Base-by-base conservation (phyloP, 768 basidiomycete genomes). In the Lactifluus piperatus region DNA sequence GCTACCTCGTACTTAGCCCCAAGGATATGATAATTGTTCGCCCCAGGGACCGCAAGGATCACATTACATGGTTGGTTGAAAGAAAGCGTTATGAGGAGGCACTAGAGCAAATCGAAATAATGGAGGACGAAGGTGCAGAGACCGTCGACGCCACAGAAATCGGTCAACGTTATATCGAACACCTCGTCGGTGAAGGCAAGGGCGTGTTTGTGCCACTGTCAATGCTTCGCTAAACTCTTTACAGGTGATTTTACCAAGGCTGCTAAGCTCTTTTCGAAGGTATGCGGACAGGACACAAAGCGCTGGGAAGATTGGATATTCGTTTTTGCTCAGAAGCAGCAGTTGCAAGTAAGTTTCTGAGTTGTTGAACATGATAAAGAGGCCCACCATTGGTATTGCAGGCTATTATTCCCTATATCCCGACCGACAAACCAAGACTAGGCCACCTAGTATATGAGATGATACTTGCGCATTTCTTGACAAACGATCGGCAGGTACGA, bases 231-330 rank as follows among this genome's bases (percentile, higher is more conserved):
- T 26, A 8, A 54, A 50, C 13, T 4, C 36, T 41, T 50, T 46
- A n/a, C 32, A 84, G 84, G 75, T 18, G 76, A 85, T 20, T 97
- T 83, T 64, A 73, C 69, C 0, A 89, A 89, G 66, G 95, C 95
- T 1, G 97, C 95, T 0, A 73, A 77, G 9, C 72, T 97, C 26
- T 86, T 84, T 65, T 86, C 91, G 0, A 93, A 89, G 69, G 91
- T 97, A 7, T 88, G 95, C 64, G 86, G 81, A 4, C 82, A 82
- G 45, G 82, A 95, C 65, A 72, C 78, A 11, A 85, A 84, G 66
- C 79, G 81, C n/a, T 99, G 97, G 97, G 94, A 97, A 68, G 83
- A 88, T 65, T 97, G 90, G 90, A 89, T 97, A 67, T 95, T 97
- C 66, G 75, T 81, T 14, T 98, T 95, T 68, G 88, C 88, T 1